Conservation (phyloP, 106 monocot genomes). For the Agapanthus africanus region DNA sequence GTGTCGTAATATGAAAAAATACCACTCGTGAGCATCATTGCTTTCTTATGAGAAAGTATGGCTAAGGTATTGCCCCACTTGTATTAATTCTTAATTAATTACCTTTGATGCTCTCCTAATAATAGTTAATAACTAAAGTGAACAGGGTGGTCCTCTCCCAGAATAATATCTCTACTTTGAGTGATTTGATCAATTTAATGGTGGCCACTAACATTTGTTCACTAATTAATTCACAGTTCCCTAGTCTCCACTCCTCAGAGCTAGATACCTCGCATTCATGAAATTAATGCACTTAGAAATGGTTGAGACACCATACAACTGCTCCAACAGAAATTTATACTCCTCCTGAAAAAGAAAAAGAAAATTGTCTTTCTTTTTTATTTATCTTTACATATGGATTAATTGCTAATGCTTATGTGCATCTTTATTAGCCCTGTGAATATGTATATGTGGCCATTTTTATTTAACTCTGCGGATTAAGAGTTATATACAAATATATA, state of each 20-base stretch:
- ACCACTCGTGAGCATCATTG: no score
- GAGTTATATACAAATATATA: not conserved
- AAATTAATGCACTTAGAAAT: not conserved
- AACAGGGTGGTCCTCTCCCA: not conserved
- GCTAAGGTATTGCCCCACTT: not conserved
- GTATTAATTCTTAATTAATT: not conserved
- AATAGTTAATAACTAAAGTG: not conserved
- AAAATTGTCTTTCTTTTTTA: not conserved
- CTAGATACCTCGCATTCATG: no score
- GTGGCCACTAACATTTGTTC: not conserved
- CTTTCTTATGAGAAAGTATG: no score
- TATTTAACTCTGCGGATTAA: no score
- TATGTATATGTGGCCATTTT: no score
- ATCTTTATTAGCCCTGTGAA: no score
- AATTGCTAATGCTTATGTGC: no score
- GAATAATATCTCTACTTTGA: conserved; percentile 2
- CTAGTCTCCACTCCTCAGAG: not conserved
- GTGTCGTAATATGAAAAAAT: no score
- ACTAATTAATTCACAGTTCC: not conserved
- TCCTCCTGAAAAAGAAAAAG: not conserved
- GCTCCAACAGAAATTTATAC: not conserved
- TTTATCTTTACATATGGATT: no score
- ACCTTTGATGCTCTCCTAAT: not conserved
- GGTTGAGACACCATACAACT: not conserved
- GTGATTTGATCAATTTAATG: not conserved